Evolutionary conservation across 1,284 basidiomycete genomes (phyloP).

Genomic region (Ceratobasidium sp.): DNA sequence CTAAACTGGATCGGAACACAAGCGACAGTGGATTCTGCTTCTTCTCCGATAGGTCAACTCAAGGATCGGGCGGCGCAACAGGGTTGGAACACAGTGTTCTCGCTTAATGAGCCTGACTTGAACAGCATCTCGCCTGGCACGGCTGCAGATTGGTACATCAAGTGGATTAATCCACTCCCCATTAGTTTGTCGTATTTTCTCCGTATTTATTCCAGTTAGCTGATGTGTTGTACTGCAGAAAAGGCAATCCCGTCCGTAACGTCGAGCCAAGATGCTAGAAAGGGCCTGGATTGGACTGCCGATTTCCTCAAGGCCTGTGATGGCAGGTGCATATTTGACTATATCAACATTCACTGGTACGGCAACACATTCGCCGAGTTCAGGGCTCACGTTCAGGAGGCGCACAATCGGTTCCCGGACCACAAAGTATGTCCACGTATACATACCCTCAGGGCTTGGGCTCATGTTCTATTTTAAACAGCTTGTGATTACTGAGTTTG

Average conservation of each 20-base stretch:
- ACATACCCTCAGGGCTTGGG: not conserved
- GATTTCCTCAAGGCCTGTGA: constrained; percentile 43
- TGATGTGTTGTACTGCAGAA: not conserved
- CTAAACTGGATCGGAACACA: constrained; percentile 44
- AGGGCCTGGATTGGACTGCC: constrained; percentile 43
- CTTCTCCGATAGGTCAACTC: constrained; percentile 38
- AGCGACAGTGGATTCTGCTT: constrained; percentile 33
- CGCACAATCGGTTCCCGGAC: constrained; percentile 43
- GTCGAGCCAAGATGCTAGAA: constrained; percentile 16
- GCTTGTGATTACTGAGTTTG: constrained; percentile 40
- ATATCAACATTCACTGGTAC: constrained; percentile 46
- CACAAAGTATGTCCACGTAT: constrained; percentile 6
- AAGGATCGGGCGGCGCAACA: constrained; percentile 39
- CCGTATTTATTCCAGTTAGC: not conserved
- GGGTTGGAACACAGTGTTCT: constrained; percentile 43
- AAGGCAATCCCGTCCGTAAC: constrained; percentile 44
- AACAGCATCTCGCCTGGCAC: constrained; percentile 17
- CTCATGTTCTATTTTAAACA: not conserved
- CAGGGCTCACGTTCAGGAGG: constrained; percentile 41
- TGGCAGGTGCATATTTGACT: constrained; percentile 44
- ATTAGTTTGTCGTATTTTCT: constrained; percentile 4
- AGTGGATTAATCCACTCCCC: constrained; percentile 42
- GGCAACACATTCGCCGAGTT: constrained; percentile 35
- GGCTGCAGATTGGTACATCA: constrained; percentile 44
- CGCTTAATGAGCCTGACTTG: constrained; percentile 45